phyloP scores from a whole-genome alignment of 305 asterid species.

The Fraxinus paxiana region DNA sequence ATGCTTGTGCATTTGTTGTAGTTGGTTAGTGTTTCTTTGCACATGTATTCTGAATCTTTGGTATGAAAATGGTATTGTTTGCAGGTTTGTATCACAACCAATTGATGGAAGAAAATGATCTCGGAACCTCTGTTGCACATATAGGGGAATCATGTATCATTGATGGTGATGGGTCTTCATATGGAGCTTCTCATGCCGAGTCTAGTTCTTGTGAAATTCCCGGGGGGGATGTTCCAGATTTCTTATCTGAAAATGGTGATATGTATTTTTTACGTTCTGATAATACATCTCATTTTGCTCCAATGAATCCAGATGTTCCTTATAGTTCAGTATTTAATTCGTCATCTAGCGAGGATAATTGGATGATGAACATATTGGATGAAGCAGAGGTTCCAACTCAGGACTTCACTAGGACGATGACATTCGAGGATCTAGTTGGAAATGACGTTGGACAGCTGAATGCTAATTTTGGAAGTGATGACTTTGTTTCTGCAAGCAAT shows the following conservation, averaged over 20 bases:
- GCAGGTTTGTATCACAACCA: constrained; percentile 33
- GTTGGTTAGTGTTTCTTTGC: constrained; percentile 7
- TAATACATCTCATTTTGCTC: constrained; percentile 24
- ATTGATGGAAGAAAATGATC: constrained; percentile 27
- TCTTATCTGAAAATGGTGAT: constrained; percentile 31
- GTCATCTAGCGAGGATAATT: constrained; percentile 29
- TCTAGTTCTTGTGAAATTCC: constrained; percentile 37
- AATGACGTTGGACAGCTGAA: constrained; percentile 26
- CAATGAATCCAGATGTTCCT: constrained; percentile 13
- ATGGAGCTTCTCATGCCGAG: constrained; percentile 35
- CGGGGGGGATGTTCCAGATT: constrained; percentile 26
- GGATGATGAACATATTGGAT: constrained; percentile 34
- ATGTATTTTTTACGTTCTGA: constrained; percentile 23
- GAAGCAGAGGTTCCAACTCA: constrained; percentile 26
- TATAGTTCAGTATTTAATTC: constrained; percentile 29
- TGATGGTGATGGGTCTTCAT: constrained; percentile 33
- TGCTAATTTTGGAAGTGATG: constrained; percentile 24
- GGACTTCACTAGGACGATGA: constrained; percentile 24
- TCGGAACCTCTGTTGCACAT: constrained; percentile 24
- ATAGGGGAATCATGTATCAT: constrained; percentile 32
- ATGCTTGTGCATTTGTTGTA: constrained; percentile 4
- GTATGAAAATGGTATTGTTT: constrained; percentile 26
- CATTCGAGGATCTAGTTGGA: constrained; percentile 27
- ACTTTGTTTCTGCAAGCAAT: constrained; percentile 26
- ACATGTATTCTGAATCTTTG: constrained; percentile 16